Base-by-base conservation (phyloP, 2,329 filamentous ascomycete genomes). In the Xylariaceae sp. region DNA sequence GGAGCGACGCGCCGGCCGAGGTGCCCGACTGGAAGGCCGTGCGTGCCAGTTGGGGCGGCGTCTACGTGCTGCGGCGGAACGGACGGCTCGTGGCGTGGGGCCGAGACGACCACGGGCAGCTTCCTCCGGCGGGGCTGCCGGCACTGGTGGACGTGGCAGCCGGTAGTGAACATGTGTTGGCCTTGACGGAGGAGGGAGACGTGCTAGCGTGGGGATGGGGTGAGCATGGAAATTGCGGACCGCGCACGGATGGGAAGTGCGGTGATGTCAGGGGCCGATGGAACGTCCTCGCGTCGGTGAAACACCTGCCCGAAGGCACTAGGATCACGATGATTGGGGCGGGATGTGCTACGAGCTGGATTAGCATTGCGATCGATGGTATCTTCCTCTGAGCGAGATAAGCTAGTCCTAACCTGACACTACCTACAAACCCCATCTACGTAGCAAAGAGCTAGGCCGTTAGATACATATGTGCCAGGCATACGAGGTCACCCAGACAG, bases 191-290 rank as follows among this genome's bases (percentile, higher is more conserved):
- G 9, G 78, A 81, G 19, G 85, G 85, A 1, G 82, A 87, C 48
- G 85, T 96, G 1, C 75, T 96, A 47, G 84, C 90, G 1, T 98
- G 93, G 91, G 95, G 95, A 19, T 99, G 95, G 95, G 93, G 92
- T 1, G 93, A 98, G 74, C 95, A 99, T 75, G 95, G 95, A 1
- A 99, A 99, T 71, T 99, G 95, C 71, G 95, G 95, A 2, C 83
- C 85, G 37, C 78, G 82, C 12, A 84, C 86, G 59, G 76, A 81
- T 18, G 77, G 81, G 59, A 86, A 85, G 48, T 65, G 55, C 16
- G 70, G 69, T 3, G 84, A 90, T 72, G 86, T 92, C 44, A 88
- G 87, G 61, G 88, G 83, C 9, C 79, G 79, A 57, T 90, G 83
- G 79, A 92, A 88, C 68, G 75, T 84, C 56, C 83, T 96, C 67